Evolutionary conservation across 225 moss, liverwort and hornwort genomes (phyloP), one percentile per base, ranked within the genome.

Genomic region (Bryum argenteum): DNA sequence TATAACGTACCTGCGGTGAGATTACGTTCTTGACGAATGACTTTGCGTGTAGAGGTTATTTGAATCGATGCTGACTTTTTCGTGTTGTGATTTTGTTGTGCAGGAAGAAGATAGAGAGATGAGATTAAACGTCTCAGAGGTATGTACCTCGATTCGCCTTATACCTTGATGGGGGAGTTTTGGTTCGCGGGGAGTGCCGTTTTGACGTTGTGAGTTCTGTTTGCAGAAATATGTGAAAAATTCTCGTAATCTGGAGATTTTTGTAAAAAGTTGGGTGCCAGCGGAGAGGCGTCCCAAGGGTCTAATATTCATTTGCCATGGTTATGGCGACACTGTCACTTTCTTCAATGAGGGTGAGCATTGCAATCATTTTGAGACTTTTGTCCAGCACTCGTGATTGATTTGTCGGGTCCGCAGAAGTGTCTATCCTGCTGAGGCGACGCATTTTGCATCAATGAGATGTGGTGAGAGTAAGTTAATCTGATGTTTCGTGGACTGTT

Each of bases 251-350:
- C 10, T 88, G 70, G 89, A 91, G 58, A 85, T 98, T 65, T 94
- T 94, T 58, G 69, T 88, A 75, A 98, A 98, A 80, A 85, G 87
- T 21, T 98, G 94, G 97, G 70, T 87, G 23, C 97, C 94, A 23
- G 67, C 78, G 50, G 65, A 70, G 6, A 69, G 67, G 2, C 71
- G 67, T 41, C 85, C 92, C 5, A 94, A 94, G 69, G 97, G 88
- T 0, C 56, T 88, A 18, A 21, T 98, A 60, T 98, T 92, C 38
- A 82, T 88, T 50, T 98, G 94, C 71, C 97, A 98, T 79, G 97
- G 97, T 8, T 98, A 94, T 66, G 97, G 94, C 17, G 97, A 98
- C 28, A 94, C 94, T 33, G 87, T 92, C 59, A 94, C 97, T 3
- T 98, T 86, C 58, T 98, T 94, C 64, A 89, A 89, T 54, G 92